Evolutionary conservation across 2,329 filamentous ascomycete genomes (phyloP), one percentile per base, ranked within the genome.

Genomic region (Ascochyta fabae): DNA sequence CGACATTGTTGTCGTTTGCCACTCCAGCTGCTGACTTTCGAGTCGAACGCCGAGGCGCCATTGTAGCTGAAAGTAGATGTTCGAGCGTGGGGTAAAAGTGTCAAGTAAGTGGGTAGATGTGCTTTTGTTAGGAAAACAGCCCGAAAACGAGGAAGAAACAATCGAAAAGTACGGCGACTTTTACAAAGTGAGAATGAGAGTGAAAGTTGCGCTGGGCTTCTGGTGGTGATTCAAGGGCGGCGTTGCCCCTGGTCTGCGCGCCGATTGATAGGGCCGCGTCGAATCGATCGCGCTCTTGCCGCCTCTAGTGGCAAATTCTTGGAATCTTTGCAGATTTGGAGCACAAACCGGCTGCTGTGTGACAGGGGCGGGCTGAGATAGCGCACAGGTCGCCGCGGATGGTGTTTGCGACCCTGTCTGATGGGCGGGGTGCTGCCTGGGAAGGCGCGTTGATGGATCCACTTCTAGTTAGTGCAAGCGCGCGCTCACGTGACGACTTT

Each of bases 221-320:
- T 52, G 29, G 52, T 58, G 50, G 56, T 62, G 55, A 56, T 61
- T 60, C 42, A 59, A 67, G 56, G 59, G 65, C 57, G 54, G 57
- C 59, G 56, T 49, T 54, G 56, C 60, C 65, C 67, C 66, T 66
- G 62, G 55, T 56, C 35, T 16, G 22, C 41, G 43, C 40, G 56
- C 64, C 60, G 60, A 68, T 42, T 45, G 56, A 66, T 60, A 59
- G 48, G 27, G 48, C 50, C 49, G 62, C 59, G 68, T 64, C 62
- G 58, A 69, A 61, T 61, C 56, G 44, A 61, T 62, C 62, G 67
- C 65, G 63, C 59, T 50, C 34, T 68, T 59, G 61, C 33, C 67
- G 64, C 60, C 57, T 53, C 56, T 53, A 52, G 69, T 71, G 69
- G 69, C 67, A 55, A 70, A 69, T 56, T 47, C 41, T 40, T 43